Evolutionary conservation across 2,329 filamentous ascomycete species (phyloP).

Genomic region (Claviceps capensis): DNA sequence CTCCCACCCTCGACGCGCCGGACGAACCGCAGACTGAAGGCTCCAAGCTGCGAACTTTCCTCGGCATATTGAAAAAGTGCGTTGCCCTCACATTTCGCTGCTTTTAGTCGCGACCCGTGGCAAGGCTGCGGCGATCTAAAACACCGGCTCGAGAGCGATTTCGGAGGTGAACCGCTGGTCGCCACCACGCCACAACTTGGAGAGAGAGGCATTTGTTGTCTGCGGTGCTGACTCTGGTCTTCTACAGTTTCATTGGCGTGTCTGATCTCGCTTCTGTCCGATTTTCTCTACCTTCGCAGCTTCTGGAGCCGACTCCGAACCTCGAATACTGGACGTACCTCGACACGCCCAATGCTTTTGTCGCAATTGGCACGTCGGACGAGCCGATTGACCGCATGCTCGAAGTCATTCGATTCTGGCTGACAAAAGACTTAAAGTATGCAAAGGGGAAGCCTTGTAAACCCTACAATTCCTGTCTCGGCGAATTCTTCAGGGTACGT

Average conservation of each 20-base stretch:
- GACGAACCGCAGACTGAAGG: constrained; percentile 54
- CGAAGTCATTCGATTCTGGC: constrained; percentile 91
- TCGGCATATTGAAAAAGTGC: constrained; percentile 79
- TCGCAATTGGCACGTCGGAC: constrained; percentile 73
- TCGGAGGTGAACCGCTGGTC: background rate
- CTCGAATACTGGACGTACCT: constrained; percentile 99
- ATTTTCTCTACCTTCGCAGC: constrained; percentile 89
- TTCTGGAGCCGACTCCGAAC: constrained; percentile 92
- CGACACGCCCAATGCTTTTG: constrained; percentile 84
- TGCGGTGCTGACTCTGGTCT: constrained; percentile 4
- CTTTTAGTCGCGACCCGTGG: background rate
- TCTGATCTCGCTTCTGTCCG: constrained; percentile 89
- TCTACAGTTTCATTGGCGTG: constrained; percentile 76
- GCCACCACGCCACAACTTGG: too few species aligned
- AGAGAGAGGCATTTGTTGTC: background rate
- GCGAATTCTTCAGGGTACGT: constrained; percentile 87
- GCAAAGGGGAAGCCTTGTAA: constrained; percentile 98
- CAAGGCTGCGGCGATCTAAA: too few species aligned
- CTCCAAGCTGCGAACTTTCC: constrained; percentile 79
- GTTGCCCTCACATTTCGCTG: constrained; percentile 15
- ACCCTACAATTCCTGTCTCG: constrained; percentile 92
- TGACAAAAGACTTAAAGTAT: constrained; percentile 98
- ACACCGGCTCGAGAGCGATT: background rate
- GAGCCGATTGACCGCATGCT: constrained; percentile 89
- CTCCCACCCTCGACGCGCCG: constrained; percentile 18